Evolutionary conservation across 2,329 filamentous ascomycete species (phyloP), one percentile per base, ranked within the genome.

Genomic region (Colletotrichum tofieldiae): DNA sequence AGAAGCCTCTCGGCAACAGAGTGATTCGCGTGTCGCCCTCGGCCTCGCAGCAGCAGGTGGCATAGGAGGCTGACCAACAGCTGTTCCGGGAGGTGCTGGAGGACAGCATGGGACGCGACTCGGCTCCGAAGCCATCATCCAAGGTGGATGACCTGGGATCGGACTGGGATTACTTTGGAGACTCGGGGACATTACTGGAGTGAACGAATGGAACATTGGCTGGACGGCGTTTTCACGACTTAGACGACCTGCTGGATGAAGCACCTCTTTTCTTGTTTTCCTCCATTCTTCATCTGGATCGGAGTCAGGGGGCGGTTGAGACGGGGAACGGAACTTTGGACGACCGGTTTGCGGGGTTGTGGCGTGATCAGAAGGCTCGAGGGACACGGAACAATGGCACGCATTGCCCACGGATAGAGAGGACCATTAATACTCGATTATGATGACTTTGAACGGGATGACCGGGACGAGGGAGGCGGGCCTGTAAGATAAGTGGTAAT

Each of bases 351-450:
- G 8, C 32, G 32, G 39, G 61, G 35, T 52, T n/a, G 54, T 49
- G 67, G 67, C 56, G 64, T 67, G 67, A 61, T 23, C 16, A 47
- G 43, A 51, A 56, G 63, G 47, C 47, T 16, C 52, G 16, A 55
- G 9, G 51, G 65, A 58, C 16, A 71, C 12, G 51, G 58, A 52
- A 54, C 9, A 52, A 63, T 32, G 68, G 37, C 43, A 67, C 20
- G 39, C 26, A 45, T 54, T 9, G 43, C 43, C 39, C 58, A 68
- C 54, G 65, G 64, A 63, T 71, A 66, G 62, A 71, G 65, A 58
- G 58, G 62, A 71, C 8, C 51, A 67, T 59, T 63, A 71, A 71
- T 71, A 47, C 68, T 71, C 65, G 49, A 58, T 62, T n/a, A 68
- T 51, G 64, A 71, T 20, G 29, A 37, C 26, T 39, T 62, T 51